Conservation (phyloP, 2,329 filamentous ascomycete genomes). For the Aspergillus sp. region DNA sequence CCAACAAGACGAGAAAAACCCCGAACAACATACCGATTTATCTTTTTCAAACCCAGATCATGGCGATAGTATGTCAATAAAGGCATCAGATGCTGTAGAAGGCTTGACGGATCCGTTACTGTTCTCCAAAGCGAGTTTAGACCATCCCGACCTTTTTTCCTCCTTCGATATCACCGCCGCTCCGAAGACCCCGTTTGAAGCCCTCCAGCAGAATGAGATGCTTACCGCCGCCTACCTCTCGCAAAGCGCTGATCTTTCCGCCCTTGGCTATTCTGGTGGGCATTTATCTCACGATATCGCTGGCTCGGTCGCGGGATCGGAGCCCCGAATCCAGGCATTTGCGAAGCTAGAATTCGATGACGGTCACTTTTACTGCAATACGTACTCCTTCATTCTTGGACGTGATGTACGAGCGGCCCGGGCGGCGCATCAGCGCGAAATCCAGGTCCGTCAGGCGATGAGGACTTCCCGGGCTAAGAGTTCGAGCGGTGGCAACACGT, state of each 20-base stretch:
- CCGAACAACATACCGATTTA: constrained; percentile 14
- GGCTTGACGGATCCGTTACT: constrained; percentile 38
- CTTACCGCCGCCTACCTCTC: constrained; percentile 43
- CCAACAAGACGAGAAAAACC: constrained; percentile 17
- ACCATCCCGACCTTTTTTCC: constrained; percentile 38
- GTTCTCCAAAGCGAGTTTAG: constrained; percentile 33
- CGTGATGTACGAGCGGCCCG: constrained; percentile 59
- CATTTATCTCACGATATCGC: constrained; percentile 32
- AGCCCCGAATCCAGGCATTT: constrained; percentile 58
- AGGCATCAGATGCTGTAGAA: constrained; percentile 29
- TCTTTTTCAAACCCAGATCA: constrained; percentile 16
- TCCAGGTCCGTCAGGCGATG: constrained; percentile 44
- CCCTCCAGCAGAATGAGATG: constrained; percentile 44
- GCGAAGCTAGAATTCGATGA: constrained; percentile 66
- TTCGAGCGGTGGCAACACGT: constrained; percentile 47
- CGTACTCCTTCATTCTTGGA: constrained; percentile 63
- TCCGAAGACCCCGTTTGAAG: constrained; percentile 39
- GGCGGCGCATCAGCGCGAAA: constrained; percentile 48
- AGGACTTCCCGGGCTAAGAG: constrained; percentile 48
- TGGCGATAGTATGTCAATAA: constrained; percentile 6
- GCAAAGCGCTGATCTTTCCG: constrained; percentile 38
- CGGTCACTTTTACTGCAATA: constrained; percentile 67
- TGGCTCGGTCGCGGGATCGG: constrained; percentile 43
- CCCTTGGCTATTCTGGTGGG: constrained; percentile 34
- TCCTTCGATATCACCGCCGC: constrained; percentile 36